Evolutionary conservation across 83 land plant genomes (phyloP).

Genomic region (Picea abies): DNA sequence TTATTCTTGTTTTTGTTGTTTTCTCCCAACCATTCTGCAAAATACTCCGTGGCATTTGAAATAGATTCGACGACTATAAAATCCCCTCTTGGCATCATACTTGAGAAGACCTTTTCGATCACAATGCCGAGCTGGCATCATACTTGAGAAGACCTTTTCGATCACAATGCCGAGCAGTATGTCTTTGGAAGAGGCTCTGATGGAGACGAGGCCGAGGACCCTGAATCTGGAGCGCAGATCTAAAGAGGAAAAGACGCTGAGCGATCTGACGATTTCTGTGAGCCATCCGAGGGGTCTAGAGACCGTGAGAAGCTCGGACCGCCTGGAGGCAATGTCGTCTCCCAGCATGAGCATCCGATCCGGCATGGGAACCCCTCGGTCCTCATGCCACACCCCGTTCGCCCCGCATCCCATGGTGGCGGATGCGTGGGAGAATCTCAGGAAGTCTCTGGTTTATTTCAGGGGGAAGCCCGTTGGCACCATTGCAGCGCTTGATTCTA

Average conservation of each 20-base stretch:
- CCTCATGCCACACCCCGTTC: conserved; percentile 26
- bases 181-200: neutral
- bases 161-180: too few relatives aligned
- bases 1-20: too few relatives aligned
- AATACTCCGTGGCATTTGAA: too few relatives aligned
- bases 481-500: conserved; percentile 66
- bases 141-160: too few relatives aligned
- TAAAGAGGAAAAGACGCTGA: neutral
- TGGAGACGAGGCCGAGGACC: conserved; percentile 13
- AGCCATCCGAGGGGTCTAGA: neutral
- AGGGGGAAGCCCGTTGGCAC: conserved; percentile 73
- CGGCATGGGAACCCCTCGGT: conserved; percentile 34
- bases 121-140: too few relatives aligned
- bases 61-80: too few relatives aligned
- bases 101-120: too few relatives aligned
- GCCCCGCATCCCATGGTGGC: conserved; percentile 77
- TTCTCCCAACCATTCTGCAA: too few relatives aligned
- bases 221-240: conserved; percentile 18
- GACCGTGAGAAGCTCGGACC: neutral
- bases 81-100: too few relatives aligned
- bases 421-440: conserved; percentile 74
- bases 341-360: conserved; percentile 30
- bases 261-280: neutral
- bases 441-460: conserved; percentile 61
- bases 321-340: conserved; percentile 14